phyloP scores from a whole-genome alignment of 2,329 filamentous ascomycete species.

The Graphilbum sp. region DNA sequence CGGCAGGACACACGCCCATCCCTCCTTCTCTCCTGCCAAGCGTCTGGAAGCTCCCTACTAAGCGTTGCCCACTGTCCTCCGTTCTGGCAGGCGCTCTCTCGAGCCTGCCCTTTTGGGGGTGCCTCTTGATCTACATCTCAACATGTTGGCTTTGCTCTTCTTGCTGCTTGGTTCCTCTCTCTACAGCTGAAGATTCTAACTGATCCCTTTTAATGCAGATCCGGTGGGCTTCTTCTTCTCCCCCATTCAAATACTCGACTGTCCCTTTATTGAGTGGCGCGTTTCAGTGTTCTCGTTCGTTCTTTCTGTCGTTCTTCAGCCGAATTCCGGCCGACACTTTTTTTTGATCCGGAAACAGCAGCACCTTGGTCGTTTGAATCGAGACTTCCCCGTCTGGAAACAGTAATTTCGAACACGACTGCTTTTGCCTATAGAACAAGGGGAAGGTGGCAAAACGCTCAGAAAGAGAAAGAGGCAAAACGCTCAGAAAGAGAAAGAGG shows the following conservation, averaged over 20 bases:
- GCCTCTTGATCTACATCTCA: no score
- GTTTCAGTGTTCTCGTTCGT: neutral
- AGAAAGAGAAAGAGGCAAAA: neutral
- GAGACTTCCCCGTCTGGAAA: neutral
- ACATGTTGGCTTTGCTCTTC: no score
- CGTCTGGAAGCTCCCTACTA: no score
- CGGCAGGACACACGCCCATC: no score
- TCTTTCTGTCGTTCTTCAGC: neutral
- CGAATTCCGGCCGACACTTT: neutral
- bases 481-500: neutral
- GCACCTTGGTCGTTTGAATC: neutral
- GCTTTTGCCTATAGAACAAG: neutral
- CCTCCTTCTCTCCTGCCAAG: no score
- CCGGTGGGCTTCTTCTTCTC: neutral
- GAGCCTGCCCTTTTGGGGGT: no score
- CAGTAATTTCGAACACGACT: neutral
- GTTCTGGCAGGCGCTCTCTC: no score
- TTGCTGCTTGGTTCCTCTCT: no score
- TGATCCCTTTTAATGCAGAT: neutral
- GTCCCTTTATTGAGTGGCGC: neutral
- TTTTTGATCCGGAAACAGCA: neutral
- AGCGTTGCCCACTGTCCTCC: no score
- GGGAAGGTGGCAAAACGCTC: neutral
- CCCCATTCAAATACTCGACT: neutral
- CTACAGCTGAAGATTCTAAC: no score